Evolutionary conservation across 2,329 filamentous ascomycete genomes (phyloP), one percentile per base, ranked within the genome.

Genomic region (Leptographium galeiforme): DNA sequence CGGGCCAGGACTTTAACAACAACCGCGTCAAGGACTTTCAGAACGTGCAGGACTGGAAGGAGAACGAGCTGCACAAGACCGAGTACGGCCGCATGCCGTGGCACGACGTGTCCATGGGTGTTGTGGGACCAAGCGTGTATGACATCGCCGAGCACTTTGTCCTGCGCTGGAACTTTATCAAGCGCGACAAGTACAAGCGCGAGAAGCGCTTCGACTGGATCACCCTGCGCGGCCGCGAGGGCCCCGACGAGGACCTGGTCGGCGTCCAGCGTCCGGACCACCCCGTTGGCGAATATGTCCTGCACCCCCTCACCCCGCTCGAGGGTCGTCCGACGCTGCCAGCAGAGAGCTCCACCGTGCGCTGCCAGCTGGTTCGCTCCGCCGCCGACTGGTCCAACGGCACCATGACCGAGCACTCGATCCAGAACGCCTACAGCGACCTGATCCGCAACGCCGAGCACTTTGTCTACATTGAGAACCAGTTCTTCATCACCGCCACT

Each of bases 1-100:
- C 93, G 0, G 93, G 93, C 0, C 93, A 98, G 64, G 93, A 98
- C 63, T 97, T 94, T 73, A 97, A 97, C 68, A 97, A 97, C 68
- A 96, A 95, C 66, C 82, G 91, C 40, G 84, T 97, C 61, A 87
- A 95, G 84, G 93, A 98, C 63, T 98, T 97, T 66, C 78, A 96
- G 61, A 85, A 84, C 36, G 93, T 97, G 1, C 68, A 87, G 34
- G 85, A 96, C 63, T 97, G 91, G 91, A 89, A 93, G 67, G 80
- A 85, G 50, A 97, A 98, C 60, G 89, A 95, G 65, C 73, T 97
- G 16, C 89, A 83, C 67, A 97, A 97, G 69, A 82, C 85, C 4
- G 88, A 95, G 49, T 94, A 84, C 61, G 90, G 90, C 8, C 84
- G 93, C 34, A 97, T 98, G 93, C 91, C 91, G 0, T 98, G 93